Evolutionary conservation across 805 yeast species (phyloP), one percentile per base, ranked within the genome.

Genomic region (Saccharomycopsis olivae): DNA sequence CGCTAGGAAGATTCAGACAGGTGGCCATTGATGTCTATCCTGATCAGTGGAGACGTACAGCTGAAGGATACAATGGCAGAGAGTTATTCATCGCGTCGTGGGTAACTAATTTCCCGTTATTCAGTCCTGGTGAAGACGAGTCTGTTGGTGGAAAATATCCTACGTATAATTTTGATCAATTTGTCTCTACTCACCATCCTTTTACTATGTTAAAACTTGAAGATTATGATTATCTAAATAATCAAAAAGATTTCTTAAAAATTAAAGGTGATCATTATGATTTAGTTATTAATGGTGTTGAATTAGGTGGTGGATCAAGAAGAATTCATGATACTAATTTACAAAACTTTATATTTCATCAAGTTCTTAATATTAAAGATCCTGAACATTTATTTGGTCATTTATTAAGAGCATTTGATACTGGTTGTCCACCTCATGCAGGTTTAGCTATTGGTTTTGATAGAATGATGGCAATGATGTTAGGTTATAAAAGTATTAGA

Each of bases 371-470:
- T 5, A 78, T 92, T 10, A 36, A 53, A 1, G 61, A 84, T 47
- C 71, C 83, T 20, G 68, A 77, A 33, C 54, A 56, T 27, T 62
- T 86, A 6, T 92, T 92, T 62, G 94, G 95, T 0, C 99, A 92
- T 59, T 64, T 92, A 30, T 64, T 92, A 24, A 64, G 67, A 30
- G 96, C 96, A 0, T 71, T 92, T 40, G 73, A 73, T 18, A 74
- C 82, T 61, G 98, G 98, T 1, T 86, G 97, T 53, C 99, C 99
- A 1, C 99, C 99, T 1, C 99, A 92, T 60, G 96, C 96, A 2
- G 99, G 99, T 0, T 65, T 92, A 29, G 99, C 98, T 0, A 66
- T 92, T 27, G 99, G 98, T 0, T 83, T 92, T 50, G 99, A 92
- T 56, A 65, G 99, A 47, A 64, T 92, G 66, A 78, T 94, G 51